phyloP scores from a whole-genome alignment of 139 green algal species.

The Zygnema cylindricum region DNA sequence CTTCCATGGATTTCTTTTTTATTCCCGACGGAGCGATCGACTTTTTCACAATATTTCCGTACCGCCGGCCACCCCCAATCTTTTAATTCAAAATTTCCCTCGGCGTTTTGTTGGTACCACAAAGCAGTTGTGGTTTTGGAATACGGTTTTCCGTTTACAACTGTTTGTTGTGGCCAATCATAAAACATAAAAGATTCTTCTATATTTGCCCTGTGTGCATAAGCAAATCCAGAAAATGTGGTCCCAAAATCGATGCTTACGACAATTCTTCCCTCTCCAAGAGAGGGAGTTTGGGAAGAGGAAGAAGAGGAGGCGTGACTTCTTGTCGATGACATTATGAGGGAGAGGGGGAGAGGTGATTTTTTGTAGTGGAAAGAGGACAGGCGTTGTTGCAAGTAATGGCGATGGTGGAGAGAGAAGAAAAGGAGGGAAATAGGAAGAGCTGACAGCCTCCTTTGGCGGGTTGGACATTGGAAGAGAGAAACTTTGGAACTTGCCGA shows the following conservation, averaged over 20 bases:
- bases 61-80: not conserved
- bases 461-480: too few species aligned
- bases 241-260: not conserved
- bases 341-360: too few species aligned
- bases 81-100: not conserved
- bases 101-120: not conserved
- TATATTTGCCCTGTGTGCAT: not conserved
- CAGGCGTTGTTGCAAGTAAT: too few species aligned
- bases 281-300: too few species aligned
- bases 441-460: too few species aligned
- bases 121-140: not conserved
- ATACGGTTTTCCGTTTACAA: not conserved
- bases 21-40: not conserved
- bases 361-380: too few species aligned
- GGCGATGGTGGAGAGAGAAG: too few species aligned
- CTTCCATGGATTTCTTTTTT: not conserved
- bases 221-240: not conserved
- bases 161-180: not conserved
- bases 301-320: too few species aligned
- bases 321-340: too few species aligned
- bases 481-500: too few species aligned
- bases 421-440: too few species aligned
- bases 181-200: not conserved
- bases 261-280: not conserved
- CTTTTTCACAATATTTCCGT: not conserved